Evolutionary conservation across 805 yeast genomes (phyloP), one percentile per base, ranked within the genome.

Genomic region (Hanseniaspora occidentalis): DNA sequence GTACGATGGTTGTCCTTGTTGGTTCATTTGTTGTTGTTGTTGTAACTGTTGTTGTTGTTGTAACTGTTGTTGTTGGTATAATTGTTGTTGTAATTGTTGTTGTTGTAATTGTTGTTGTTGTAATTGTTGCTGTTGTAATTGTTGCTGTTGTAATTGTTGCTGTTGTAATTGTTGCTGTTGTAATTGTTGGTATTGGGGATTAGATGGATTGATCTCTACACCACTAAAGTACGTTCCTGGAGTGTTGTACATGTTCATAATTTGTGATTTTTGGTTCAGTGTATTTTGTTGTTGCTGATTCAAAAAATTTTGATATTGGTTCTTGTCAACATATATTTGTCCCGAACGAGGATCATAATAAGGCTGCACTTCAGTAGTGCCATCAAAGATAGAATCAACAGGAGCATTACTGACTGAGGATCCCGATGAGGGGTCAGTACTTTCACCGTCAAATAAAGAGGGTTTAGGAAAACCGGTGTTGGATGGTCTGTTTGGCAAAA

Each of bases 301-400:
- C 31, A 29, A 49, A 27, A 38, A 48, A 41, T 43, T 50, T 38
- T 36, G 50, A 43, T 31, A 48, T 26, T 34, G 47, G 16, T 71
- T 75, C 9, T 77, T 69, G 50, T 81, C 88, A 26, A 80, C 72
- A 49, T 80, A 81, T 3, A 79, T 58, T 37, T 74, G 70, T 10
- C 89, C 88, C 0, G 85, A 78, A 6, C 70, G 62, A 2, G 86
- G 85, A 49, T 81, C 88, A 17, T 79, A 67, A 53, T 76, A 81
- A 51, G 79, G 89, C 62, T 80, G 58, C 67, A 75, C 56, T 65
- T 80, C 39, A 57, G 71, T 60, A 45, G 62, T 42, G 27, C 61
- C 52, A 43, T 51, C 55, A 38, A 52, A 55, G 6, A 47, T 53
- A 9, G 51, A 61, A 45, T 45, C 49, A 37, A 41, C 50, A 5